Base-by-base conservation (phyloP, 805 yeast species). In the Starmerella stigmatis region DNA sequence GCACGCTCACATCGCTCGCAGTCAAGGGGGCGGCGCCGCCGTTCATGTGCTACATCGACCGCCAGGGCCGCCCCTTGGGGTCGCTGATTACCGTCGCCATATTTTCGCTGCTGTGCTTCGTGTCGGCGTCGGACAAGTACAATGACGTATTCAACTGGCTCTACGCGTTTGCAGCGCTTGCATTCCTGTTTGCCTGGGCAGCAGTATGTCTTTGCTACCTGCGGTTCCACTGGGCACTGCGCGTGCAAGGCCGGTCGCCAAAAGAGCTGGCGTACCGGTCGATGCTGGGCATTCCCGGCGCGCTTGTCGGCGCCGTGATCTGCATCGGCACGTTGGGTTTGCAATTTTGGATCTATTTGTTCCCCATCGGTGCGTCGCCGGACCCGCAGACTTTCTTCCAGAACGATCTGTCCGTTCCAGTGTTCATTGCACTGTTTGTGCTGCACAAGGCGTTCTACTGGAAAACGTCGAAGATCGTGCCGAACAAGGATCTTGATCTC, bases 311-410 rank as follows among this genome's bases (percentile, higher is more conserved):
- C 48, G 60, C 74, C 13, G 49, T 64, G 21, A 64, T 85, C 58
- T 76, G 78, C 60, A 29, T 73, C 28, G 60, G 80, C 45, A 79
- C 83, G 49, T 68, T 85, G 47, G 65, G 74, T 44, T 83, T 86
- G 26, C 89, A 83, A 66, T 81, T 84, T 68, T 85, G 88, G 85
- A 70, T 79, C 50, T 86, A 89, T 15, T 64, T 81, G 38, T 82
- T 71, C 71, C 94, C 94, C 44, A 59, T 77, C 64, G 76, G 68
- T 20, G 59, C 36, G 8, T 12, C 15, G 5, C 46, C 53, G 5
- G 43, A 39, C 29, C 42, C 55, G 22, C 28, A 36, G 40, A 36
- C 40, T 8, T 76, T 44, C 38, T 54, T 54, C 54, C 54, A 54
- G 75, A 76, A 41, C 65, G 78, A 40, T 68, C 38, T 54, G 41